Evolutionary conservation across 495 filamentous ascomycete species (phyloP), one percentile per base, ranked within the genome.

Genomic region (Lineolata rhizophorae): DNA sequence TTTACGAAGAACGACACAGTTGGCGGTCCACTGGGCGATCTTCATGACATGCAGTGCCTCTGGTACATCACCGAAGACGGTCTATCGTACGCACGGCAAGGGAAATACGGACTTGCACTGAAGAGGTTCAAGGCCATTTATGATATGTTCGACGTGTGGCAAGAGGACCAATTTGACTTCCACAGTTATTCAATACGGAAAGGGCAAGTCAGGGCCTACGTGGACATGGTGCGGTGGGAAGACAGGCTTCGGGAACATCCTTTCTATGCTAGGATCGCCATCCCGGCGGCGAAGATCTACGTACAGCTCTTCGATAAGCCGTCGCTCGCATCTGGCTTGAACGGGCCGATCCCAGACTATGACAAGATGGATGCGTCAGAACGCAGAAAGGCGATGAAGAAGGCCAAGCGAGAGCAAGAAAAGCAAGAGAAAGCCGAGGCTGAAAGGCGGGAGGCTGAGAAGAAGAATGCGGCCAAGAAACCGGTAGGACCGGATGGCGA

Each of bases 151-250:
- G 85, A 94, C 18, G 70, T 76, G 25, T 99, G 87, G 87, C 73
- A 90, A 41, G 87, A 99, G 42, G 87, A 99, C 42, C 87, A 99
- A 44, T 94, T 93, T 44, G 87, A 99, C 48, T 99, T 99, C 61
- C 87, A 99, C 56, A 78, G 70, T 51, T 99, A 95, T 56, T 94
- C 84, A 5, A 59, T 95, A 4, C 64, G 84, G 6, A 95, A 95
- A 53, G 87, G 90, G 4, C 85, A 91, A 61, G 77, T 95, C 36
- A 60, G 87, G 29, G 80, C 90, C 0, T 99, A 99, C 46, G 60
- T 95, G 13, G 82, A 93, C 39, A 92, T 95, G 81, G 59, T 95
- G 16, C 70, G 78, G 37, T 99, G 87, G 87, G 85, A 95, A 45
- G 84, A 99, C 42, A 62, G 65, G 34, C 53, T 95, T 20, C 69